Conservation (phyloP, 2,329 filamentous ascomycete genomes). For the Chaetomium strumarium region DNA sequence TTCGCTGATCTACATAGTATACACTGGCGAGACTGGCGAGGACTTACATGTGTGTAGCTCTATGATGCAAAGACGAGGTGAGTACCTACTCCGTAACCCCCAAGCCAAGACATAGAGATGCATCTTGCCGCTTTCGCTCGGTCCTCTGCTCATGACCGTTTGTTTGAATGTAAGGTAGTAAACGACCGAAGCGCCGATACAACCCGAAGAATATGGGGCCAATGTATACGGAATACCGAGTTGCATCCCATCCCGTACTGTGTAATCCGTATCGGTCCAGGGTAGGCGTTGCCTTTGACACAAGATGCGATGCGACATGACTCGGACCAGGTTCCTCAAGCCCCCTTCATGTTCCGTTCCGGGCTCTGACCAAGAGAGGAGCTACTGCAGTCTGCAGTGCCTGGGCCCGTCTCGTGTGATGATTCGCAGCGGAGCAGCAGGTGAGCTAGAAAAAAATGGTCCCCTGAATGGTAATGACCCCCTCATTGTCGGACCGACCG, state of each 20-base stretch:
- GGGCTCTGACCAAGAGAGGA: not conserved
- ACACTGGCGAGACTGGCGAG: no score
- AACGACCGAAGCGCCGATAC: conserved; percentile 13
- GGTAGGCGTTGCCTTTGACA: conserved; percentile 5
- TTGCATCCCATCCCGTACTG: no score
- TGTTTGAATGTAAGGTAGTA: not conserved
- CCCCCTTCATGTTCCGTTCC: not conserved
- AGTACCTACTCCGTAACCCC: no score
- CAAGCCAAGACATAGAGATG: no score
- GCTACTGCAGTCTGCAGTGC: not conserved
- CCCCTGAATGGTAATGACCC: not conserved
- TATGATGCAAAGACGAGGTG: no score
- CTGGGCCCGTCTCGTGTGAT: not conserved
- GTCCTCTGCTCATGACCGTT: not conserved
- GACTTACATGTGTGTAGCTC: no score
- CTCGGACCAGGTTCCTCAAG: not conserved
- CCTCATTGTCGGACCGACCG: not conserved
- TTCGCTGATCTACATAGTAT: no score
- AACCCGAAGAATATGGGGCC: conserved; percentile 1
- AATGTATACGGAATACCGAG: no score
- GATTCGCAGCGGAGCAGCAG: not conserved
- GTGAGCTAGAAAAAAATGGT: not conserved
- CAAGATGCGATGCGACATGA: conserved; percentile 2
- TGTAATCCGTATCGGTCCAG: no score
- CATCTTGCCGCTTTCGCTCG: no score